Percentiles rank a stretch among this genome's conserved stretches.
phyloP scores from a whole-genome alignment of 352 stramenopile genomes.

The Pythium chondricola region DNA sequence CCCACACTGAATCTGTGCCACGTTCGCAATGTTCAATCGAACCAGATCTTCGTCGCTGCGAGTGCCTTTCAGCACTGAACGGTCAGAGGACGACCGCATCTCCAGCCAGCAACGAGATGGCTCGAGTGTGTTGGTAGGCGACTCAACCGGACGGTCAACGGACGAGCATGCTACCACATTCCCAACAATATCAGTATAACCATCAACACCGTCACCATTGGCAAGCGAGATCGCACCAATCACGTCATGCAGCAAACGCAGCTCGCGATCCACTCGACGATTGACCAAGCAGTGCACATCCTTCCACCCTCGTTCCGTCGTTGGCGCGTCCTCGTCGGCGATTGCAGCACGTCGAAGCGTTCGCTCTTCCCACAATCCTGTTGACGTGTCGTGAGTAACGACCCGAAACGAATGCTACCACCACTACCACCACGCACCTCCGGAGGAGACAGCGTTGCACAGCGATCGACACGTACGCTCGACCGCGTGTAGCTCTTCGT shows the following conservation, averaged over 20 bases:
- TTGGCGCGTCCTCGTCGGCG: slow-evolving; percentile 10
- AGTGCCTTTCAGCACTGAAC: background rate
- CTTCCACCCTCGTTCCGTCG: slow-evolving; percentile 16
- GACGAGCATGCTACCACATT: slow-evolving; percentile 28
- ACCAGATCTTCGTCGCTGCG: background rate
- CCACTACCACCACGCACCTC: slow-evolving; percentile 5
- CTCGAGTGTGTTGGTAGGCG: slow-evolving; percentile 27
- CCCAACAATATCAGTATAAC: no score
- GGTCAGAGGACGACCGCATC: slow-evolving; percentile 22
- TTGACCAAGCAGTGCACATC: slow-evolving; percentile 17
- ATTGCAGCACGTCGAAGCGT: slow-evolving; percentile 11
- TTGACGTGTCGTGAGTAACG: no score
- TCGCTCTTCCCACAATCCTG: slow-evolving; percentile 19
- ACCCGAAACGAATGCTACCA: background rate
- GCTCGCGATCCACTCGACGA: slow-evolving; percentile 11
- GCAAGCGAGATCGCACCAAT: no score
- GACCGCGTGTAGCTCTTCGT: slow-evolving; percentile 21
- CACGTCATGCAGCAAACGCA: slow-evolving; percentile 19
- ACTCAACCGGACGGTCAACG: slow-evolving; percentile 25
- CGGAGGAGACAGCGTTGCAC: slow-evolving; percentile 4
- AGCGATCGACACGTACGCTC: slow-evolving; percentile 16
- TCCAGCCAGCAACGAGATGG: slow-evolving; percentile 29
- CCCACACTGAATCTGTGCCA: slow-evolving; percentile 57
- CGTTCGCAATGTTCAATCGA: slow-evolving; percentile 3
- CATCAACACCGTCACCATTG: no score